Percentiles rank a stretch among this genome's conserved stretches.
Conservation (phyloP, 1,139 yeast species). For the Hanseniaspora sp. region DNA sequence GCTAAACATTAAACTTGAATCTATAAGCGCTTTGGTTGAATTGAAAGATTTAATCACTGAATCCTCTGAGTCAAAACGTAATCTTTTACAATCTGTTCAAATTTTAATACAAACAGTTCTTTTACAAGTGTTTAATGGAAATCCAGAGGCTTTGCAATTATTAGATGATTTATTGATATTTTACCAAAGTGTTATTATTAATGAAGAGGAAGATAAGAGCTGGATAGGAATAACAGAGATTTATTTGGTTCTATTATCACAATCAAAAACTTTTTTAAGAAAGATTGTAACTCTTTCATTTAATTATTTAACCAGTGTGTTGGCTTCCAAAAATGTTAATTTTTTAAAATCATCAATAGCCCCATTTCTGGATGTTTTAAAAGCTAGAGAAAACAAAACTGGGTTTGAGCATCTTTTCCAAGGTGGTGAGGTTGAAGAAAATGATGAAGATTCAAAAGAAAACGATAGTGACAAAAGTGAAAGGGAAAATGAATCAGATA, state of each 20-base stretch:
- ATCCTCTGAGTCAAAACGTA: constrained; percentile 30
- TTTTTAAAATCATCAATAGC: constrained; percentile 41
- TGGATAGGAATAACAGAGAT: constrained; percentile 67
- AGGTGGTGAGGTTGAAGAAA: constrained; percentile 26
- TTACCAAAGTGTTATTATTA: constrained; percentile 35
- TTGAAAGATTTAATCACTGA: constrained; percentile 35
- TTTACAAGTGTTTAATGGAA: constrained; percentile 69
- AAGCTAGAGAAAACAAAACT: constrained; percentile 65
- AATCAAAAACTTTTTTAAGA: constrained; percentile 61
- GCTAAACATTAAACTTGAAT: constrained; percentile 38
- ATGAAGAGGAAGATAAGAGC: constrained; percentile 30
- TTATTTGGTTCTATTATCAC: constrained; percentile 60
- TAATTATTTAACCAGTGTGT: neutral
- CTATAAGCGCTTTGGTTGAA: constrained; percentile 40
- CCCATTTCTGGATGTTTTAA: constrained; percentile 51
- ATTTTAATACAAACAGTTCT: constrained; percentile 66
- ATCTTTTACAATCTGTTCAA: constrained; percentile 38
- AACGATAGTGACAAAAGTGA: constrained; percentile 30
- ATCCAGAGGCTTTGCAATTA: constrained; percentile 64
- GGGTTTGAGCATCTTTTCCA: constrained; percentile 66
- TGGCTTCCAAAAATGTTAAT: constrained; percentile 37
- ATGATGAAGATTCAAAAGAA: constrained; percentile 30
- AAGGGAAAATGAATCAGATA: constrained; percentile 31
- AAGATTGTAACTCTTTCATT: constrained; percentile 36
- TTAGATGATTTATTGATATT: constrained; percentile 59